Percentiles rank a stretch among this genome's conserved stretches.
Conservation (phyloP, 208 protist genomes). For the Acanthamoeba healyi region DNA sequence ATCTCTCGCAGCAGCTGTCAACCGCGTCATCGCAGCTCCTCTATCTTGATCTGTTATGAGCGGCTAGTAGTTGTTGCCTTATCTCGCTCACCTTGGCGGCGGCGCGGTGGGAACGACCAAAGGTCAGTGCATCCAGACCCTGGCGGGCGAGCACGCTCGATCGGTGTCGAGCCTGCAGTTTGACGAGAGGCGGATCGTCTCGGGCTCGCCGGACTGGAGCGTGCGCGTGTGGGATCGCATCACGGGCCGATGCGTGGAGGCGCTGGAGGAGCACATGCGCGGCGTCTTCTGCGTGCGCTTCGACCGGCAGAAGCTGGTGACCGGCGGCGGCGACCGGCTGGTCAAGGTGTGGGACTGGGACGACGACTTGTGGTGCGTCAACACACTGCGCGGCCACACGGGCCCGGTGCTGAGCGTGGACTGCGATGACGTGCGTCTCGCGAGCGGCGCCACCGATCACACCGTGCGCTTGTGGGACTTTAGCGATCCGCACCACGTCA, state of each 20-base stretch:
- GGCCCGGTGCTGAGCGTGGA: slow-evolving; percentile 21
- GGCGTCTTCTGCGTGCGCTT: slow-evolving; percentile 41
- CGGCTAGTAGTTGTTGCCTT: background rate
- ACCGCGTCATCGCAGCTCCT: too few relatives aligned
- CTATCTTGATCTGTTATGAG: too few relatives aligned
- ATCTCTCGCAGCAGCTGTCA: too few relatives aligned
- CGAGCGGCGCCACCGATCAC: slow-evolving; percentile 23
- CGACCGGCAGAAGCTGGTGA: slow-evolving; percentile 62
- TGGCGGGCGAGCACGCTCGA: background rate
- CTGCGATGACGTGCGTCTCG: slow-evolving; percentile 10
- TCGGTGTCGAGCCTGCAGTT: slow-evolving; percentile 53
- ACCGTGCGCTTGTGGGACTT: slow-evolving; percentile 59
- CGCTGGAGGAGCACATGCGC: slow-evolving; percentile 61
- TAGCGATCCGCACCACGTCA: slow-evolving; percentile 6
- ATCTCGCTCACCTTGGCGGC: background rate
- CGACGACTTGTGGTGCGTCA: slow-evolving; percentile 74
- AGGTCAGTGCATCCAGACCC: background rate
- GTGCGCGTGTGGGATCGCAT: slow-evolving; percentile 64
- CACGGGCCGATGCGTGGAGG: slow-evolving; percentile 44
- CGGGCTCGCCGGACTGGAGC: slow-evolving; percentile 64
- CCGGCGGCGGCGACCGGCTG: slow-evolving; percentile 44
- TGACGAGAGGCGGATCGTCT: slow-evolving; percentile 14
- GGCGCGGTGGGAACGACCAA: background rate
- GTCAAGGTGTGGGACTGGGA: slow-evolving; percentile 65
- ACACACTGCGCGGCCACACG: slow-evolving; percentile 59